Conservation (phyloP, 2,329 filamentous ascomycete genomes). For the Claviceps maximensis region DNA sequence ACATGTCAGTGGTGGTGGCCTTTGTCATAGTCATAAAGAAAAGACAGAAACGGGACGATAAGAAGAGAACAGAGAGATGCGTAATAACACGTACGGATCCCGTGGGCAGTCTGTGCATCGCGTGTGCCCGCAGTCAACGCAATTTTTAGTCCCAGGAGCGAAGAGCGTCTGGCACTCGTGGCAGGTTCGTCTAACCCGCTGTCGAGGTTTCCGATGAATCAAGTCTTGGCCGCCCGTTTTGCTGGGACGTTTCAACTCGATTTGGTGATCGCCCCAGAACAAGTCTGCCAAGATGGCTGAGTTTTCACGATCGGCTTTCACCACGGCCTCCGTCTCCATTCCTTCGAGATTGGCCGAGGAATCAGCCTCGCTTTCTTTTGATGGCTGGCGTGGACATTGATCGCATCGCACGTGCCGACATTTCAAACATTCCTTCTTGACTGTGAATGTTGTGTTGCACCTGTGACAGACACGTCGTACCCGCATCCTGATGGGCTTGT, state of each 20-base stretch:
- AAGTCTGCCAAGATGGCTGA: conserved; percentile 38
- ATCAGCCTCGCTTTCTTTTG: conserved; percentile 46
- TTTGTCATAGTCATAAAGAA: too few species aligned
- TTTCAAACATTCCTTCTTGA: conserved; percentile 57
- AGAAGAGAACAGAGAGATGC: neutral
- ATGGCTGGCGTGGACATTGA: conserved; percentile 63
- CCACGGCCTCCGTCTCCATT: conserved; percentile 31
- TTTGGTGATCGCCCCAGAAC: conserved; percentile 30
- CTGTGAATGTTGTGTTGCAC: conserved; percentile 62
- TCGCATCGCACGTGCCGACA: conserved; percentile 75
- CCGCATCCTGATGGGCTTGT: conserved; percentile 67
- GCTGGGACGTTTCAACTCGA: conserved; percentile 48
- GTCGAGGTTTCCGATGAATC: conserved; percentile 55
- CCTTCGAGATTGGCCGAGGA: conserved; percentile 38
- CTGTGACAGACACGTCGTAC: conserved; percentile 69
- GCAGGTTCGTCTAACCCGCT: conserved; percentile 63
- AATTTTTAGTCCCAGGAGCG: conserved; percentile 43
- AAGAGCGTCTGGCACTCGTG: conserved; percentile 61
- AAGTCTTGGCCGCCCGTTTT: conserved; percentile 57
- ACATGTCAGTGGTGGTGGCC: neutral
- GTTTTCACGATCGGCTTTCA: conserved; percentile 45
- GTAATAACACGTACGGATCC: conserved; percentile 50
- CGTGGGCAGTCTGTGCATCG: conserved; percentile 72
- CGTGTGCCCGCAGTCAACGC: conserved; percentile 54
- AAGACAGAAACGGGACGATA: too few species aligned